Evolutionary conservation across 768 basidiomycete genomes (phyloP).

Genomic region (Podaxis sp.): DNA sequence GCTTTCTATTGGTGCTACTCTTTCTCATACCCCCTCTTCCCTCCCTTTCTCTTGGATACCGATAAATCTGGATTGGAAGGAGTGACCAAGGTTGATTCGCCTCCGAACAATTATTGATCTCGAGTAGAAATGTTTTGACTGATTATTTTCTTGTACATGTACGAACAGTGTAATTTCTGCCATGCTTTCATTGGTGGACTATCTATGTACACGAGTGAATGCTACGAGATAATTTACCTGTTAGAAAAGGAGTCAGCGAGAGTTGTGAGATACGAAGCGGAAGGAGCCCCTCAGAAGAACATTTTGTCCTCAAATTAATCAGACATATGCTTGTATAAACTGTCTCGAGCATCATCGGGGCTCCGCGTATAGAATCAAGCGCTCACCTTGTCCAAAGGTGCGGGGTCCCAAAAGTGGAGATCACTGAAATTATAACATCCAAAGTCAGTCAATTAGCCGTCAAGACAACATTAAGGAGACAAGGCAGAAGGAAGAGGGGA

Average conservation of each 20-base stretch:
- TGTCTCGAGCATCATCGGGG: constrained; percentile 49
- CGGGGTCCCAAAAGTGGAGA: neutral
- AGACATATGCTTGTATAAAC: constrained; percentile 76
- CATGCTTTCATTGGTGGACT: neutral
- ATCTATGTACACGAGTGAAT: neutral
- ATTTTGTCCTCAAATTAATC: constrained; percentile 58
- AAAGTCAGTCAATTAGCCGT: constrained; percentile 10
- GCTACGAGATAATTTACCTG: neutral
- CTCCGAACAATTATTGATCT: neutral
- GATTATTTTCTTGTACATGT: too few species aligned
- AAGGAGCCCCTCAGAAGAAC: constrained; percentile 45
- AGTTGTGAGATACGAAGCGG: neutral
- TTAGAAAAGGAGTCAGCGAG: neutral
- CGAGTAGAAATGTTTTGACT: too few species aligned
- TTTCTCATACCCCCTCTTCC: neutral
- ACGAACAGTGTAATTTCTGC: too few species aligned
- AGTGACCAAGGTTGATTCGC: neutral
- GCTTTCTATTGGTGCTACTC: neutral
- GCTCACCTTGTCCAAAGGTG: constrained; percentile 14
- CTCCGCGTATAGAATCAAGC: constrained; percentile 14
- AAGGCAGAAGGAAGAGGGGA: neutral
- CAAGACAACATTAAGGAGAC: neutral
- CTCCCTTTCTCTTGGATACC: neutral
- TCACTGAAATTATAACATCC: constrained; percentile 9
- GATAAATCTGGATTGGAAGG: neutral